Conservation (phyloP, 148 eudicot genomes). For the Beta vulgaris region DNA sequence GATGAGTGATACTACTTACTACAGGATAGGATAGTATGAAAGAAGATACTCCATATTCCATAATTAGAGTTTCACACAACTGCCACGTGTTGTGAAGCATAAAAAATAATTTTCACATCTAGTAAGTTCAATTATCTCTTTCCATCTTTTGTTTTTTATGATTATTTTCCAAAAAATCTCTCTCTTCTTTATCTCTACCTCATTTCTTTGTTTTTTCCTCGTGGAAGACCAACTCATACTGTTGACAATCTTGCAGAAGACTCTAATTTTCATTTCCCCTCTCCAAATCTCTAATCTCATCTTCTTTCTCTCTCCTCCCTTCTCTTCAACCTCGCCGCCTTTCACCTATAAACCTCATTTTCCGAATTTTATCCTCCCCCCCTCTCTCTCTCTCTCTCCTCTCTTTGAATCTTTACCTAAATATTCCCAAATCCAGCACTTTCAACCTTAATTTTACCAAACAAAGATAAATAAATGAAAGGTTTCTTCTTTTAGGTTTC, state of each 20-base stretch:
- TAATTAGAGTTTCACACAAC: neutral
- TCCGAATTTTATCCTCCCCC: slow-evolving; percentile 12
- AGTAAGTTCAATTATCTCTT: neutral
- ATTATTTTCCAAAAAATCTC: neutral
- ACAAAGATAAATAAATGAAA: no score
- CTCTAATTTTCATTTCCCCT: neutral
- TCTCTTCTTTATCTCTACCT: neutral
- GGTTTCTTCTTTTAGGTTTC: no score
- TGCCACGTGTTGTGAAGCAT: neutral
- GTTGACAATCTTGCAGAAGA: slow-evolving; percentile 1
- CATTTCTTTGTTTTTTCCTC: neutral
- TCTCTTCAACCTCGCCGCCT: slow-evolving; percentile 11
- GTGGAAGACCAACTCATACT: neutral
- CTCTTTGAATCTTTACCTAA: slow-evolving; percentile 9
- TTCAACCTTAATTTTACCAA: neutral
- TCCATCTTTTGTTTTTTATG: neutral
- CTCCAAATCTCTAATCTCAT: no score
- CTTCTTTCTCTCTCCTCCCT: slow-evolving; percentile 14
- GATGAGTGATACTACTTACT: no score
- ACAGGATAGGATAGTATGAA: no score
- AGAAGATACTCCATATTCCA: no score
- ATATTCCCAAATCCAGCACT: neutral
- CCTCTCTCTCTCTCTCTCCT: neutral
- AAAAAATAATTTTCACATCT: neutral
- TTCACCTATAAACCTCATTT: no score